Percentiles rank a stretch among this genome's conserved stretches.
These are phyloP conservation scores for Huiozyma sinensis DNA, from an alignment of 805 yeast species.

Conservation along the genomic window DNA sequence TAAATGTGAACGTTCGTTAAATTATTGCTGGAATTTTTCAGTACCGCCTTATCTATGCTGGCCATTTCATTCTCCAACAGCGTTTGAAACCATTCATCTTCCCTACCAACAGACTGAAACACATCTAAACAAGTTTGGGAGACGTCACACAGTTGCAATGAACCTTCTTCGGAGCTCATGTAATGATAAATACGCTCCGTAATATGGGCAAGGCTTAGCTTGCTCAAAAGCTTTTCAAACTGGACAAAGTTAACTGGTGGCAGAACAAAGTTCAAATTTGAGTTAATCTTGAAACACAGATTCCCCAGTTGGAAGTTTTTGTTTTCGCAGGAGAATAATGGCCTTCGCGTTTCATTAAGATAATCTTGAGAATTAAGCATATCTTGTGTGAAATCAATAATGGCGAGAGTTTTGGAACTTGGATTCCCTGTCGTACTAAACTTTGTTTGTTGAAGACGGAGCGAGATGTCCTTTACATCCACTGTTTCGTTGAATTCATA, in stretches of 20 bases:
- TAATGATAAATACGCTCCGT: background rate
- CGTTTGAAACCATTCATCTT: constrained; percentile 61
- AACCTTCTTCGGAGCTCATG: background rate
- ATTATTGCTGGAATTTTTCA: constrained; percentile 14
- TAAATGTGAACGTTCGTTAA: constrained; percentile 29
- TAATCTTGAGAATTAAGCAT: constrained; percentile 15
- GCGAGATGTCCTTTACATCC: constrained; percentile 40
- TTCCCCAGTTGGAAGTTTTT: constrained; percentile 43
- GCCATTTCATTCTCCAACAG: constrained; percentile 58
- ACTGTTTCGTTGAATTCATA: constrained; percentile 51
- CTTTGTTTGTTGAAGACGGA: constrained; percentile 32
- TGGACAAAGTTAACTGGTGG: constrained; percentile 49
- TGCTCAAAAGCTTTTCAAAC: constrained; percentile 42
- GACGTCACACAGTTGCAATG: constrained; percentile 35
- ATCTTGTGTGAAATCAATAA: constrained; percentile 31
- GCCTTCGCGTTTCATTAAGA: constrained; percentile 29
- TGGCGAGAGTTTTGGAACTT: constrained; percentile 29
- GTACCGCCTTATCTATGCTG: constrained; percentile 18
- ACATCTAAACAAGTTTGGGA: constrained; percentile 58
- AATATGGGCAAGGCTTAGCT: background rate
- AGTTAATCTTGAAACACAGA: constrained; percentile 39
- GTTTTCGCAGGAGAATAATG: constrained; percentile 33
- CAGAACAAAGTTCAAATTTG: constrained; percentile 46
- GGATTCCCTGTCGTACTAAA: constrained; percentile 31
- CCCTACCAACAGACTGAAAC: constrained; percentile 59